Conservation (phyloP, 306 rosid genomes). For the Comarum palustre region DNA sequence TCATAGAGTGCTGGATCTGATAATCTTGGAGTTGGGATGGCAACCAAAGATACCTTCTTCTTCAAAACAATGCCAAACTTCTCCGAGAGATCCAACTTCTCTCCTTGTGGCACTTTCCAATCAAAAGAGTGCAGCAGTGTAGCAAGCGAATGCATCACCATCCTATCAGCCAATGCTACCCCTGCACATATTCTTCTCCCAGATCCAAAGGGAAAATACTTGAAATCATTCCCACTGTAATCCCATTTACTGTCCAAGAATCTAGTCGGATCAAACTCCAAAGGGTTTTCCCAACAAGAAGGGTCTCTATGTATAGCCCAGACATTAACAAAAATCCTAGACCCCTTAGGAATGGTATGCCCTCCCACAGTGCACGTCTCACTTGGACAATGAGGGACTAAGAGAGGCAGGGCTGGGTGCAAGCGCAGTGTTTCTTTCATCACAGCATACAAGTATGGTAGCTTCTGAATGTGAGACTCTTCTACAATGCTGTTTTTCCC, state of each 20-base stretch:
- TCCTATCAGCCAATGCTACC: conserved; percentile 65
- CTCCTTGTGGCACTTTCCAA: conserved; percentile 47
- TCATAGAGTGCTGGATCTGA: conserved; percentile 42
- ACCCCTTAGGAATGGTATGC: conserved; percentile 60
- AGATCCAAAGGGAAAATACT: conserved; percentile 65
- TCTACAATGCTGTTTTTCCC: conserved; percentile 57
- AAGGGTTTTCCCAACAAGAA: conserved; percentile 55
- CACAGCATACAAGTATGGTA: conserved; percentile 52
- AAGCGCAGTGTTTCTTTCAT: conserved; percentile 70
- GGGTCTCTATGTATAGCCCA: conserved; percentile 82
- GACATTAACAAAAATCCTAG: conserved; percentile 53
- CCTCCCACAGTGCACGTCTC: conserved; percentile 48
- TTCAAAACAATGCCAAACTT: conserved; percentile 57
- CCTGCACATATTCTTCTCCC: conserved; percentile 75
- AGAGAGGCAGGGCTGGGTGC: conserved; percentile 57
- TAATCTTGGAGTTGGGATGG: conserved; percentile 47
- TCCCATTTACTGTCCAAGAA: conserved; percentile 50
- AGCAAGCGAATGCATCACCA: conserved; percentile 46
- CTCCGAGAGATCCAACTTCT: conserved; percentile 38
- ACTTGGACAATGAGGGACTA: conserved; percentile 63
- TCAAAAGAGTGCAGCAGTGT: conserved; percentile 62
- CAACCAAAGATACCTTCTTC: conserved; percentile 50
- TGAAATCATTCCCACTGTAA: conserved; percentile 54
- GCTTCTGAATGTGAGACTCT: conserved; percentile 50
- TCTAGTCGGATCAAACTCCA: conserved; percentile 57